A percentile compares a stretch with the other conserved stretches of the same genome.
These are phyloP conservation scores for Scedosporium dehoogii DNA, from an alignment of 2,329 filamentous ascomycete species.

Conservation along the genomic window DNA sequence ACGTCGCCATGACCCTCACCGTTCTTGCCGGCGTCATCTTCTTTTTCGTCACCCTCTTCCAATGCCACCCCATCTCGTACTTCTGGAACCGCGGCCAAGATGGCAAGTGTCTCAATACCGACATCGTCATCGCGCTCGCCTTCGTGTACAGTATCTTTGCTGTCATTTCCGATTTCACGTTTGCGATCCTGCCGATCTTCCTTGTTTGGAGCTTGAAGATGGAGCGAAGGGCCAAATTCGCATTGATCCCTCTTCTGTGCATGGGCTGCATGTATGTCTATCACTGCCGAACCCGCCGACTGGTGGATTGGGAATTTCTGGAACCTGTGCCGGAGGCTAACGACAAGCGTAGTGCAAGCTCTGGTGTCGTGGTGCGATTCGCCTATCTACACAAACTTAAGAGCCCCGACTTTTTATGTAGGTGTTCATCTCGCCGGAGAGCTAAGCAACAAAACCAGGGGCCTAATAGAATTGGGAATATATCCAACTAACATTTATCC, in stretches of 20 bases:
- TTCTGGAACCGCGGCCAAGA: conserved; percentile 27
- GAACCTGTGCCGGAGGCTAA: neutral
- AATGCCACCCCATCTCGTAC: conserved; percentile 27
- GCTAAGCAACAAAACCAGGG: neutral
- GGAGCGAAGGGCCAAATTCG: conserved; percentile 37
- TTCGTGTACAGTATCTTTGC: conserved; percentile 41
- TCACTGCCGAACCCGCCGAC: neutral
- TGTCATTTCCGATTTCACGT: conserved; percentile 39
- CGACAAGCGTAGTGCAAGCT: conserved; percentile 27
- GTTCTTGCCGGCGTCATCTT: conserved; percentile 26
- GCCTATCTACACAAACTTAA: conserved; percentile 26
- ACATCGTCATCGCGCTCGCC: conserved; percentile 39
- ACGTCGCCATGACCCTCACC: conserved; percentile 23
- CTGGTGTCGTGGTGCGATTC: conserved; percentile 31
- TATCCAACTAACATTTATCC: neutral
- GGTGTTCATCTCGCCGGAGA: conserved; percentile 8
- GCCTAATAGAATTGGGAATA: neutral
- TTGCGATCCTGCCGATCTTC: conserved; percentile 41
- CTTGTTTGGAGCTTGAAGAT: conserved; percentile 47
- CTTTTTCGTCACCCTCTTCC: conserved; percentile 30
- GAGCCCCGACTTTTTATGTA: conserved; percentile 33
- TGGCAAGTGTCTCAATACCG: conserved; percentile 26
- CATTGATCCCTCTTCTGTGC: conserved; percentile 40
- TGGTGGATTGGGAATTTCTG: neutral
- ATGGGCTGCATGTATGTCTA: conserved; percentile 40